Conservation (phyloP, 73 alveolate genomes). For the Tetrahymena elliotti region DNA sequence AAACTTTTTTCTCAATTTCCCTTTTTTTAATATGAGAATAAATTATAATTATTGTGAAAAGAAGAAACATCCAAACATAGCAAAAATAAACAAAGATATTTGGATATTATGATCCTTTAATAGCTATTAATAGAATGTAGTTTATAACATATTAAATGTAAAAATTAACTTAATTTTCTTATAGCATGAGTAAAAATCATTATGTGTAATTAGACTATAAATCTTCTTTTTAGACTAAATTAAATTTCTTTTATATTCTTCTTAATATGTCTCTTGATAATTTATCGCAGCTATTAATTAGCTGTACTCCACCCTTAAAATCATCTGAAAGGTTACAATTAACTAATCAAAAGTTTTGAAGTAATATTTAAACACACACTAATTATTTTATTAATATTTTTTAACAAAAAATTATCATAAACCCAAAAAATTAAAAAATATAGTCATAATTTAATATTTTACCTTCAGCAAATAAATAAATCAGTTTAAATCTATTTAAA, state of each 20-base stretch:
- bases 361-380: neutral
- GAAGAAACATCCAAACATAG: too few relatives aligned
- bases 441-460: too few relatives aligned
- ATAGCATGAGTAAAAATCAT: neutral
- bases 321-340: neutral
- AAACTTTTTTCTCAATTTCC: too few relatives aligned
- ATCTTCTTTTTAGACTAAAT: neutral
- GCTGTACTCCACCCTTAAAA: neutral
- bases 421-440: neutral
- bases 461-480: too few relatives aligned
- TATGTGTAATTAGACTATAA: neutral
- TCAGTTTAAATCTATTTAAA: too few relatives aligned
- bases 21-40: too few relatives aligned
- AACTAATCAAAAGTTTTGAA: too few relatives aligned
- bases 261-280: too few relatives aligned
- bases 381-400: too few relatives aligned
- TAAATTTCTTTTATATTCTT: neutral
- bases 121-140: neutral
- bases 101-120: neutral
- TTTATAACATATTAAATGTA: neutral
- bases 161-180: neutral
- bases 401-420: neutral
- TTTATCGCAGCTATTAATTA: neutral
- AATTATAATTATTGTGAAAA: too few relatives aligned
- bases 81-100: neutral